Base-by-base conservation (phyloP, 495 filamentous ascomycete species). In the Aspergillus steynii region DNA sequence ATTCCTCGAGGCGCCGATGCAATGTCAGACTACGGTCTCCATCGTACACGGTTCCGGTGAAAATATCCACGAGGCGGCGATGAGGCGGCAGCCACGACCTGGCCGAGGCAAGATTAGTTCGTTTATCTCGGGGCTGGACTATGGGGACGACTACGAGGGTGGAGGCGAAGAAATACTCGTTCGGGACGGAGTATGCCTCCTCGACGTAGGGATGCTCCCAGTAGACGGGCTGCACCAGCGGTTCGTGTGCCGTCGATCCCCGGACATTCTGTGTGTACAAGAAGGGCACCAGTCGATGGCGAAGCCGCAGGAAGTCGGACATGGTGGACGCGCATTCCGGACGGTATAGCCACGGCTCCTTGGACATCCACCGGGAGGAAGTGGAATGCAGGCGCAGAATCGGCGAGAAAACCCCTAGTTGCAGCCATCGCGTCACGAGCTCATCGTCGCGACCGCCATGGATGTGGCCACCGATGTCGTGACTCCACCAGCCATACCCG, bases 401-500 rank as follows among this genome's bases (percentile, higher is more conserved):
- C 4, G 85, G 84, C 0, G 82, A 85, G 66, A 85, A 86, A 3
- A 71, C 74, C 7, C 85, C 85, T 0, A 82, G 73, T 64, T 87
- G 85, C 5, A 84, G 77, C 85, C 84, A 87, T 52, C 85, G 80
- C 25, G 78, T 76, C 1, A 74, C 67, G 10, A 86, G 74, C 59
- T 87, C 80, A 50, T 85, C 82, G 56, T 82, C 82, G 9, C 75
- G 77, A 5, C 65, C 61, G 1, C 85, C 85, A 12, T 64, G 68
- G 55, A 76, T 76, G 62, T 87, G 85, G 27, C 85, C 85, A 26
- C 85, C 85, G 50, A 87, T 86, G 60, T 87, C 85, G 64, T 87
- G 83, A 56, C 82, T 85, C 85, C 85, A 87, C 84, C 84, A 87
- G 8, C 84, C 84, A 59, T 82, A 87, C 3, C 85, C 85, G 59